Evolutionary conservation across 495 filamentous ascomycete genomes (phyloP), one percentile per base, ranked within the genome.

Genomic region (Astrothelium subdiscretum): DNA sequence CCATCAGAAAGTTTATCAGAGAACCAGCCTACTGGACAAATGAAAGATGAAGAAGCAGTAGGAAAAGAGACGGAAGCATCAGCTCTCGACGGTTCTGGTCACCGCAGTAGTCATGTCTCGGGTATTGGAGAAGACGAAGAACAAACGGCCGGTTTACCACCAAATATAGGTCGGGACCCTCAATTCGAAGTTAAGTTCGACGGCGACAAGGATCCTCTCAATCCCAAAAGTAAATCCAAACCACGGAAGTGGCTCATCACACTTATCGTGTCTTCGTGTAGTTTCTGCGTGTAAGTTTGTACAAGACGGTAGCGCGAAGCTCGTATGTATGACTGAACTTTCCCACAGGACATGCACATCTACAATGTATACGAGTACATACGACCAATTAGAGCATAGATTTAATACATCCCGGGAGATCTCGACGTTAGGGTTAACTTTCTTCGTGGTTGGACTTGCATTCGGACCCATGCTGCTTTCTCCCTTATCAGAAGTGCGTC

Each of bases 281-380:
- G 87, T 13, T 75, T 95, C 58, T 92, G 89, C 73, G 92, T 96
- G 90, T 92, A 79, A 80, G 89, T 86, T 12, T 6, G n/a, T 10
- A 26, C 27, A 65, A 22, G 24, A 18, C 51, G 29, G 13, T 24
- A 57, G 42, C 40, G 51, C 58, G 22, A 32, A 32, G 24, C 32
- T 12, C 22, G 44, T 26, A 1, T 12, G 27, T 60, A 35, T 52
- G 13, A 40, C 8, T 22, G 1, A 27, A 11, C 31, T 35, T 59
- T 61, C 44, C 24, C 0, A 60, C 69, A 92, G 89, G 58, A 97
- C 92, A 5, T 92, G 89, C 71, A 83, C 90, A 1, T 92, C 88
- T 24, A 92, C 91, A 1, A 85, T 95, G 68, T 97, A 98, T 70
- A 92, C 91, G 2, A 83, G 83, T 10, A 95, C 88, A 0, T 97